These are phyloP conservation scores for Litsea cubeba DNA, from an alignment of 164 flowering plant genomes.

Conservation along the genomic window DNA sequence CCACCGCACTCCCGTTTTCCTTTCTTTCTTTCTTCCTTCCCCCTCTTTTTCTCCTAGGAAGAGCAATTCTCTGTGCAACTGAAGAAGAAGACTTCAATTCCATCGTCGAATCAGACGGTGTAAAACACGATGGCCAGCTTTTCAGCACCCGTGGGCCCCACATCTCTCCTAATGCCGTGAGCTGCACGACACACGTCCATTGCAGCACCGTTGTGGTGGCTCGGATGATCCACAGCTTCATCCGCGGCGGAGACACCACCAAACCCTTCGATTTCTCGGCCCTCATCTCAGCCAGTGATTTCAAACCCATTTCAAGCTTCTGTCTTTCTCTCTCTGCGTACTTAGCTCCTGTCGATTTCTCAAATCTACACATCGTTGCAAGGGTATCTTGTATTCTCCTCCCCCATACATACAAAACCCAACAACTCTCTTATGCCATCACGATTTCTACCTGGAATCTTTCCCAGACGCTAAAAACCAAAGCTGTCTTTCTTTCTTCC, in stretches of 20 bases:
- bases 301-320: constrained; percentile 22
- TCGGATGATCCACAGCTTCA: constrained; percentile 84
- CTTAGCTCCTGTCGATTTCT: constrained; percentile 9
- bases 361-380: constrained; percentile 20
- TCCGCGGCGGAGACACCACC: constrained; percentile 26
- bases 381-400: neutral
- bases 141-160: constrained; percentile 82
- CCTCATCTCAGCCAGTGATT: constrained; percentile 27
- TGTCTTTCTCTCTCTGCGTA: constrained; percentile 19
- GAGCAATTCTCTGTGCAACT: constrained; percentile 13
- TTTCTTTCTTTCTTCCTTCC: no score
- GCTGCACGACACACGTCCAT: constrained; percentile 85
- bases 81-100: constrained; percentile 15
- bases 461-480: neutral
- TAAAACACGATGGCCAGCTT: constrained; percentile 87
- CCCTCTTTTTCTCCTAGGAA: no score
- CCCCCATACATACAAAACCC: constrained; percentile 4
- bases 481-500: no score
- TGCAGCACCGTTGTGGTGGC: constrained; percentile 71
- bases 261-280: constrained; percentile 45
- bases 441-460: neutral
- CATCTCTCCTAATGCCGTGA: constrained; percentile 64
- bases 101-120: constrained; percentile 16
- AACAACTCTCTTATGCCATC: constrained; percentile 2
- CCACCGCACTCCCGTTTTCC: no score